Percentiles rank a stretch among this genome's conserved stretches.
phyloP scores from a whole-genome alignment of 257 asterid species.

The Eustoma russellianum region DNA sequence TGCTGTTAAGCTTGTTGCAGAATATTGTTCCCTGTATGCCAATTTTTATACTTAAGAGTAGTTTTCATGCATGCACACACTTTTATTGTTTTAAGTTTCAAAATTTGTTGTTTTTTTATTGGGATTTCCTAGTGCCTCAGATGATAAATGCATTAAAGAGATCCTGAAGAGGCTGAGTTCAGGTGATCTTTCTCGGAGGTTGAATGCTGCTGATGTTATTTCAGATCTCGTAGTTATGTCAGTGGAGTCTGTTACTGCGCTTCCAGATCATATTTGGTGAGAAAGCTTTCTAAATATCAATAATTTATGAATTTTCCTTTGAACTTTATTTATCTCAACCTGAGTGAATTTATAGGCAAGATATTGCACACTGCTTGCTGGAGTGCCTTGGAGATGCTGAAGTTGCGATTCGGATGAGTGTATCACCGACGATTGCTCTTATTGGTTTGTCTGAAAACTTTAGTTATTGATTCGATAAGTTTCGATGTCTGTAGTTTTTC shows the following conservation, averaged over 20 bases:
- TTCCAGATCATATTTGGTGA: slow-evolving; percentile 46
- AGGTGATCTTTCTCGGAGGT: slow-evolving; percentile 48
- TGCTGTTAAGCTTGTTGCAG: slow-evolving; percentile 68
- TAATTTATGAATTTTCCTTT: neutral
- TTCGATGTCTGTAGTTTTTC: too few species aligned
- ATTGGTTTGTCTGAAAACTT: slow-evolving; percentile 47
- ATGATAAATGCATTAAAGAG: slow-evolving; percentile 44
- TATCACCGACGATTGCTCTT: slow-evolving; percentile 48
- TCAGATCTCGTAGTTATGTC: slow-evolving; percentile 52
- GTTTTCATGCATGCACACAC: slow-evolving; percentile 9
- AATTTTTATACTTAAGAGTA: slow-evolving; percentile 1
- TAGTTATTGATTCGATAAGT: too few species aligned
- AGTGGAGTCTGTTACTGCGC: slow-evolving; percentile 35
- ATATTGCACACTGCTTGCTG: slow-evolving; percentile 53
- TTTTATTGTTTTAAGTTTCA: slow-evolving; percentile 12
- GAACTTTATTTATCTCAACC: neutral
- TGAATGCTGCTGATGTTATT: slow-evolving; percentile 68
- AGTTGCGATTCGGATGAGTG: slow-evolving; percentile 37
- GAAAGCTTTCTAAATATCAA: neutral
- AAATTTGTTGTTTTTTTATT: neutral
- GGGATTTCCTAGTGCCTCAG: slow-evolving; percentile 53
- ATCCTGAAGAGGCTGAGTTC: slow-evolving; percentile 49
- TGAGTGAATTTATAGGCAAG: slow-evolving; percentile 48
- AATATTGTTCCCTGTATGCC: slow-evolving; percentile 68
- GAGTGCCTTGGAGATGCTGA: slow-evolving; percentile 66